Percentiles rank a stretch among this genome's conserved stretches.
phyloP scores from a whole-genome alignment of 306 rosid genomes.

The Rosa multiflora region DNA sequence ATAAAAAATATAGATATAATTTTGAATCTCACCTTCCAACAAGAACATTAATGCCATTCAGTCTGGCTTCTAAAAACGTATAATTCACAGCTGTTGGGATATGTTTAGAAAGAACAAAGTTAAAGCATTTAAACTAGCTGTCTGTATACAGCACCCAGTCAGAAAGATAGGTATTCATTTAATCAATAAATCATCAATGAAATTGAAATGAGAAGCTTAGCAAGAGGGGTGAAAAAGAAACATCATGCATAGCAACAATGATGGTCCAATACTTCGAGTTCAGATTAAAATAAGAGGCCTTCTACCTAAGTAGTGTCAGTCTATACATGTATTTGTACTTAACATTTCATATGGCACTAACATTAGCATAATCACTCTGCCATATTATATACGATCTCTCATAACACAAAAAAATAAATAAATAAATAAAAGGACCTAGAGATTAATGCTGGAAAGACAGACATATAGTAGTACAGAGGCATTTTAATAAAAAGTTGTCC shows the following conservation, averaged over 20 bases:
- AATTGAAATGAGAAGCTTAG: background rate
- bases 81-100: slow-evolving; percentile 42
- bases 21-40: slow-evolving; percentile 69
- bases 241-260: background rate
- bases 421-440: no score
- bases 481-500: background rate
- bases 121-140: background rate
- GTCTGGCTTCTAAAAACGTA: slow-evolving; percentile 62
- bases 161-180: background rate
- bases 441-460: no score
- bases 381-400: background rate
- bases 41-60: slow-evolving; percentile 73
- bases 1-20: background rate
- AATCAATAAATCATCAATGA: background rate
- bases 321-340: background rate
- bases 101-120: slow-evolving; percentile 28
- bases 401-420: no score
- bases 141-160: background rate
- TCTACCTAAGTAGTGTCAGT: background rate
- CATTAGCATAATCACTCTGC: background rate
- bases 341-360: background rate
- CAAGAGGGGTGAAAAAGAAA: background rate
- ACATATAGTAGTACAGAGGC: no score
- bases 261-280: background rate
- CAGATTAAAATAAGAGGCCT: background rate